These are phyloP conservation scores for Corylus avellana DNA, from an alignment of 306 rosid species.

Conservation along the genomic window DNA sequence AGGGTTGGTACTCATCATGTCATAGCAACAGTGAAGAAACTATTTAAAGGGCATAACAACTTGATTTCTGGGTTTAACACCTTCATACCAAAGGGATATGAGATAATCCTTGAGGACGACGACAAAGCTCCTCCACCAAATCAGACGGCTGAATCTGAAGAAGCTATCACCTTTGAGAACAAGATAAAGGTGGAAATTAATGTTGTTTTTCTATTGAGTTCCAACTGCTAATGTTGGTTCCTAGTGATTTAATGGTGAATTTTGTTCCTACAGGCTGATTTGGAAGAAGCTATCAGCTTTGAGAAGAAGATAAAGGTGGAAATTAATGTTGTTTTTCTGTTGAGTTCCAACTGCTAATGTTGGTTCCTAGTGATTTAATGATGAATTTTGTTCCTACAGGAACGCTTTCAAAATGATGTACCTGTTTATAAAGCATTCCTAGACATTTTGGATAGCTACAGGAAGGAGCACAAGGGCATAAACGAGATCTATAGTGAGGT, in stretches of 20 bases:
- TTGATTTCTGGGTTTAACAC: constrained; percentile 95
- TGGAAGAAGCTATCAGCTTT: constrained; percentile 67
- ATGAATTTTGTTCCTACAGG: constrained; percentile 49
- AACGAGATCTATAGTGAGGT: constrained; percentile 91
- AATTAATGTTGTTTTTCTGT: constrained; percentile 4
- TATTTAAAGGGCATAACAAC: constrained; percentile 88
- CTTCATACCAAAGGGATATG: constrained; percentile 93
- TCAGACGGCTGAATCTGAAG: constrained; percentile 88
- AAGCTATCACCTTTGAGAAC: constrained; percentile 95
- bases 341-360: constrained; percentile 8
- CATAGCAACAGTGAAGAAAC: constrained; percentile 87
- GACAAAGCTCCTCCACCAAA: constrained; percentile 72
- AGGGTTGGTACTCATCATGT: constrained; percentile 94
- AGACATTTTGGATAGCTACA: constrained; percentile 92
- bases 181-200: constrained; percentile 77
- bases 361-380: constrained; percentile 16
- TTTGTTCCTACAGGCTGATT: constrained; percentile 44
- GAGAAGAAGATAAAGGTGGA: constrained; percentile 96
- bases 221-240: constrained; percentile 14
- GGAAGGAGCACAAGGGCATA: constrained; percentile 94
- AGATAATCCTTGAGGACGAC: constrained; percentile 74
- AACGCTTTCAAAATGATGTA: constrained; percentile 78
- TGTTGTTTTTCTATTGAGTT: constrained; percentile 14
- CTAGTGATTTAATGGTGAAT: constrained; percentile 16
- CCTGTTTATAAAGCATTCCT: constrained; percentile 91